phyloP scores from a whole-genome alignment of 2,329 filamentous ascomycete species.

The Ceratocystis colombiana region DNA sequence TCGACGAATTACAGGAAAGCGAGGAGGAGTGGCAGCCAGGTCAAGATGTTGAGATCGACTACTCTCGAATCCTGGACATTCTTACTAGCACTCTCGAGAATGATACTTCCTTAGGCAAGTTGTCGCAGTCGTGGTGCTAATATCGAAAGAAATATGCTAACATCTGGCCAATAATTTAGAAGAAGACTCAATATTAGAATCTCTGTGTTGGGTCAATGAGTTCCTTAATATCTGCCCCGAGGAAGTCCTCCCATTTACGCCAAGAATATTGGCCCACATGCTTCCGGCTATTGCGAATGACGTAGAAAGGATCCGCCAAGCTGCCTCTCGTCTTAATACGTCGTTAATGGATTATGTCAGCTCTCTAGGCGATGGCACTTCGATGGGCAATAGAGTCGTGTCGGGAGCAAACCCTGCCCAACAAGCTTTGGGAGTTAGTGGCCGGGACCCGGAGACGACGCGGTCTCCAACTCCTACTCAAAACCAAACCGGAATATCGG shows the following conservation, averaged over 20 bases:
- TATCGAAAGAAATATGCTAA: constrained; percentile 2
- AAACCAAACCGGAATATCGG: background rate
- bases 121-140: background rate
- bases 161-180: constrained; percentile 42
- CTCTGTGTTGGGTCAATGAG: constrained; percentile 86
- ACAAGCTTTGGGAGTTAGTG: background rate
- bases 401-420: background rate
- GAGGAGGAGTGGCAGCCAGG: constrained; percentile 96
- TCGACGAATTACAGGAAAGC: constrained; percentile 41
- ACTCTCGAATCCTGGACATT: constrained; percentile 84
- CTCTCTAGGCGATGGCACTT: constrained; percentile 43
- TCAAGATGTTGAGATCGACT: constrained; percentile 91
- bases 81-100: constrained; percentile 72
- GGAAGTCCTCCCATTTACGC: constrained; percentile 90
- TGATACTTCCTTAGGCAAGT: background rate
- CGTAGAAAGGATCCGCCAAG: constrained; percentile 77
- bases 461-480: constrained; percentile 22
- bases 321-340: constrained; percentile 79
- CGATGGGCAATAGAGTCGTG: background rate
- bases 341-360: constrained; percentile 92
- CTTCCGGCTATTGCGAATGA: constrained; percentile 89
- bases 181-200: constrained; percentile 84
- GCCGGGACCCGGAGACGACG: constrained; percentile 13
- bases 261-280: constrained; percentile 80
- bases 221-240: constrained; percentile 97